Evolutionary conservation across 139 green algal species (phyloP).

Genomic region (Closterium sp.): DNA sequence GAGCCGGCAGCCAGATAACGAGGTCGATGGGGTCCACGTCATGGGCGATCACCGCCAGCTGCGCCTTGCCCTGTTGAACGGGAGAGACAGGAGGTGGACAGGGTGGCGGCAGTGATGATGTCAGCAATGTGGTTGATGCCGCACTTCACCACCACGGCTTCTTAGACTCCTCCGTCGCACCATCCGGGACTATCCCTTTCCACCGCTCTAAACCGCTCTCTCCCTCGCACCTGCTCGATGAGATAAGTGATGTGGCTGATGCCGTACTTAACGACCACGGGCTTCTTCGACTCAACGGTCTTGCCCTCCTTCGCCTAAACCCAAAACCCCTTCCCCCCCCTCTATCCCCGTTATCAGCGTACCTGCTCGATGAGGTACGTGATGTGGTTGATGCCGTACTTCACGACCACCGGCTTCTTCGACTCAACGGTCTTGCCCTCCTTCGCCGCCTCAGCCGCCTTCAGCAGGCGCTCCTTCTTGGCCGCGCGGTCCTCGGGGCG

Average conservation of each 20-base stretch:
- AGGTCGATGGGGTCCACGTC: constrained; percentile 99
- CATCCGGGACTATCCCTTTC: too few relatives aligned
- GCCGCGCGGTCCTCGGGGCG: constrained; percentile 93
- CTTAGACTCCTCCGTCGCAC: constrained; percentile 89
- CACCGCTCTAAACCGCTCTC: too few relatives aligned
- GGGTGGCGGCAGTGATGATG: constrained; percentile 65
- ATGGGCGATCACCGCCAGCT: constrained; percentile 96
- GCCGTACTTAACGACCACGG: constrained; percentile 97
- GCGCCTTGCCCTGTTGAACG: constrained; percentile 74
- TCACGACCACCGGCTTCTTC: constrained; percentile 98
- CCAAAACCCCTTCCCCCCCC: too few relatives aligned
- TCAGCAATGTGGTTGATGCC: constrained; percentile 99
- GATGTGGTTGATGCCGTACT: constrained; percentile 99
- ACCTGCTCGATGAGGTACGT: constrained; percentile 89
- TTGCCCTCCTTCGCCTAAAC: constrained; percentile 41
- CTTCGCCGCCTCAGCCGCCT: constrained; percentile 68
- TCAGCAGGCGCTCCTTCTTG: constrained; percentile 90
- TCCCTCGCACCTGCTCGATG: constrained; percentile 71
- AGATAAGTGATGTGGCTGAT: constrained; percentile 98
- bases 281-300: constrained; percentile 94
- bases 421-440: constrained; percentile 76
- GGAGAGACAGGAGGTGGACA: background rate
- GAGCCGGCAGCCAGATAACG: constrained; percentile 98
- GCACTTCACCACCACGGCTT: constrained; percentile 98
- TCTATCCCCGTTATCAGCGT: too few relatives aligned